These are phyloP conservation scores for Tothia fuscella DNA, from an alignment of 2,329 filamentous ascomycete genomes.

Conservation along the genomic window DNA sequence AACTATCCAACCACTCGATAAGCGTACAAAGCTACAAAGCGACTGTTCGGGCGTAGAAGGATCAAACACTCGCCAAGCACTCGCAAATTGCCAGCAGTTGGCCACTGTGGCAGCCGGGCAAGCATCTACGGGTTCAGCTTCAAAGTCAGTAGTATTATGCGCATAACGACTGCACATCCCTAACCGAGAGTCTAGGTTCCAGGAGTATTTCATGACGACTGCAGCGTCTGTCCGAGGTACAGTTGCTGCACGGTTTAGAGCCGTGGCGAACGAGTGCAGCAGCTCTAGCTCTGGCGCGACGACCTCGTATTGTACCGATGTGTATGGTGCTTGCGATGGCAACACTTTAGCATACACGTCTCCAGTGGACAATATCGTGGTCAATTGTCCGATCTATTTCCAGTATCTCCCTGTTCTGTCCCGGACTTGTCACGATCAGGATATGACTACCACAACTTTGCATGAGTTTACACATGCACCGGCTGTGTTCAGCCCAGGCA, in stretches of 20 bases:
- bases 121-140: slow-evolving; percentile 36
- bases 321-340: slow-evolving; percentile 37
- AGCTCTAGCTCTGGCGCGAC: slow-evolving; percentile 36
- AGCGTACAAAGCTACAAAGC: slow-evolving; percentile 6
- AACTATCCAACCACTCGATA: slow-evolving; percentile 25
- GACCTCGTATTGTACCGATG: slow-evolving; percentile 47
- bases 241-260: slow-evolving; percentile 41
- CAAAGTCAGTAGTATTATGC: slow-evolving; percentile 29
- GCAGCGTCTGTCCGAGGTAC: slow-evolving; percentile 31
- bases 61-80: slow-evolving; percentile 36
- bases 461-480: slow-evolving; percentile 56
- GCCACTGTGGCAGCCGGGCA: slow-evolving; percentile 42
- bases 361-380: slow-evolving; percentile 7
- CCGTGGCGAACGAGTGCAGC: slow-evolving; percentile 44
- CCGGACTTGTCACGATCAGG: slow-evolving; percentile 46
- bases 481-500: slow-evolving; percentile 42
- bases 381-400: slow-evolving; percentile 10
- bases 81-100: slow-evolving; percentile 42
- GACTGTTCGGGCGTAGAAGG: slow-evolving; percentile 42
- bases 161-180: no score
- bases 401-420: background rate
- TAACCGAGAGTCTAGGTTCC: slow-evolving; percentile 25
- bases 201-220: slow-evolving; percentile 54
- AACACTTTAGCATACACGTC: slow-evolving; percentile 11
- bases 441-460: slow-evolving; percentile 51